A percentile compares a stretch with the other conserved stretches of the same genome.
Evolutionary conservation across 495 filamentous ascomycete genomes (phyloP).

Genomic region (Aspergillus nidulans): DNA sequence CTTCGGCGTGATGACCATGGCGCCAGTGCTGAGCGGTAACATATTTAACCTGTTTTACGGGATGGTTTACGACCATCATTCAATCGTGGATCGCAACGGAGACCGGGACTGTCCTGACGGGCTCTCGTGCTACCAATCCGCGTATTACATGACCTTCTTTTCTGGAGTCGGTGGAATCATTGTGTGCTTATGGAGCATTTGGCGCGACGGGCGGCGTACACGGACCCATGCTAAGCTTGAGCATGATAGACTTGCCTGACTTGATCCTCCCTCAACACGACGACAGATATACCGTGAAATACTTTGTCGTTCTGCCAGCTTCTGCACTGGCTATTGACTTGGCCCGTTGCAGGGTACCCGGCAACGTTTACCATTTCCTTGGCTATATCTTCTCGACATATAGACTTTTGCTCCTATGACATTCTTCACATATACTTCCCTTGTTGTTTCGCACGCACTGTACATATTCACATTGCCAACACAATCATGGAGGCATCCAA

Average conservation of each 20-base stretch:
- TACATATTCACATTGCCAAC: no score
- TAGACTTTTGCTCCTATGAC: no score
- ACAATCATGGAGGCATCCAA: no score
- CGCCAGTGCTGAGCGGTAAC: conserved; percentile 79
- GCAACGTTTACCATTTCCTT: not conserved
- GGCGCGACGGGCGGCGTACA: conserved; percentile 51
- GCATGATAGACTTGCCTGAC: conserved; percentile 34
- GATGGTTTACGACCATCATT: conserved; percentile 74
- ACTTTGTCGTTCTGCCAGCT: not conserved
- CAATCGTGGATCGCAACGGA: conserved; percentile 59
- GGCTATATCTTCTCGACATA: no score
- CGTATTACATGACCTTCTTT: conserved; percentile 78
- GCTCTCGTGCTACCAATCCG: conserved; percentile 71
- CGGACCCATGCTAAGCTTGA: conserved; percentile 27
- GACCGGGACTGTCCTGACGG: conserved; percentile 75
- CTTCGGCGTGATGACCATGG: conserved; percentile 91
- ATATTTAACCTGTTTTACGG: conserved; percentile 87
- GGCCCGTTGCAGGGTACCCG: not conserved
- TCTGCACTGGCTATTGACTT: not conserved
- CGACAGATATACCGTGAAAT: not conserved
- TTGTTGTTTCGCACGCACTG: no score
- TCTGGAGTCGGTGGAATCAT: conserved; percentile 66
- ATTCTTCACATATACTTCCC: no score
- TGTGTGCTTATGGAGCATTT: conserved; percentile 72
- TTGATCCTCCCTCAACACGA: no score